Evolutionary conservation across 352 stramenopile species (phyloP).

Genomic region (Peronospora destructor): DNA sequence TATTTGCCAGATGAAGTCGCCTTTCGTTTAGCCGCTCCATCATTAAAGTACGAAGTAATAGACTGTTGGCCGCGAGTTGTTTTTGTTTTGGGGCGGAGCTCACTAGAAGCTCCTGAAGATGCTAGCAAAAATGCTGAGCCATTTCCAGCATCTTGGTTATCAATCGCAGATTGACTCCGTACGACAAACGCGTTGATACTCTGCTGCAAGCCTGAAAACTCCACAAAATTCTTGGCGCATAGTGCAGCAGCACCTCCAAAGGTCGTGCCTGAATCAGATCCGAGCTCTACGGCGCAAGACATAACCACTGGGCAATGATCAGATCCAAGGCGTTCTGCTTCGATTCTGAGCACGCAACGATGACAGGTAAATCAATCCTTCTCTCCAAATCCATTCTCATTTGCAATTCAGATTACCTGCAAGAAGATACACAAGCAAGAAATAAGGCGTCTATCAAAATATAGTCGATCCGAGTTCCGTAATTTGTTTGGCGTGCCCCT

Average conservation of each 20-base stretch:
- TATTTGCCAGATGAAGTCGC: neutral
- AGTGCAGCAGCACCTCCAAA: slow-evolving; percentile 29
- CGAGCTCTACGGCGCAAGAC: slow-evolving; percentile 33
- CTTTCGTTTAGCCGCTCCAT: slow-evolving; percentile 18
- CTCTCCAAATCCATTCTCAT: neutral
- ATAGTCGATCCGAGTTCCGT: slow-evolving; percentile 88
- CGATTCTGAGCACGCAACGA: slow-evolving; percentile 27
- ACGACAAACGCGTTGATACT: slow-evolving; percentile 46
- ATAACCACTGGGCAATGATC: slow-evolving; percentile 77
- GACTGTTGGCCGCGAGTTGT: slow-evolving; percentile 29
- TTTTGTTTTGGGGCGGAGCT: slow-evolving; percentile 7
- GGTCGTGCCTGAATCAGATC: slow-evolving; percentile 15
- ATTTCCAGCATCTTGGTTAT: slow-evolving; percentile 4
- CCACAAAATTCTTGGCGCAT: slow-evolving; percentile 61
- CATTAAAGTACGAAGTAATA: slow-evolving; percentile 50
- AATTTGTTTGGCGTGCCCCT: slow-evolving; percentile 84
- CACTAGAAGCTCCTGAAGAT: neutral
- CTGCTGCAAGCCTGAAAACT: slow-evolving; percentile 76
- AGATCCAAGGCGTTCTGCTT: slow-evolving; percentile 53
- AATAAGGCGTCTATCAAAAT: slow-evolving; percentile 67
- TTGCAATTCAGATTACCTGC: slow-evolving; percentile 37
- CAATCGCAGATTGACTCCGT: slow-evolving; percentile 3
- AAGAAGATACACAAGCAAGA: slow-evolving; percentile 39
- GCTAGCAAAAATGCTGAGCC: neutral
- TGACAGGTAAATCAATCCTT: neutral